Percentiles rank a stretch among this genome's conserved stretches.
Evolutionary conservation across 345 rosid species (phyloP).

Genomic region (Linum usitatissimum): DNA sequence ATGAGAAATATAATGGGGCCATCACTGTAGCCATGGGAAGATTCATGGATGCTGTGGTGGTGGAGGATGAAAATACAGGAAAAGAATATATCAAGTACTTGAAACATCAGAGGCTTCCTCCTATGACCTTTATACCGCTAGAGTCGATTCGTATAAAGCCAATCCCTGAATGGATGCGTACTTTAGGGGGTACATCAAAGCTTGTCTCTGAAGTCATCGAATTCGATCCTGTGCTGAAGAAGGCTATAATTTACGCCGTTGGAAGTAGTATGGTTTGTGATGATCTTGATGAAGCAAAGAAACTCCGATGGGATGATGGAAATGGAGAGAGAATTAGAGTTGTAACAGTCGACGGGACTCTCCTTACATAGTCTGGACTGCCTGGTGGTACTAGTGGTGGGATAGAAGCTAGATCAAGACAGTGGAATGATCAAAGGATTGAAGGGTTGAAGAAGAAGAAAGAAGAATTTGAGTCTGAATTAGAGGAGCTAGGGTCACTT

Average conservation of each 20-base stretch:
- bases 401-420: constrained; percentile 92
- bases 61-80: constrained; percentile 88
- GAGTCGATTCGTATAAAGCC: constrained; percentile 92
- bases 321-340: constrained; percentile 94
- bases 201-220: constrained; percentile 81
- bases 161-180: constrained; percentile 65
- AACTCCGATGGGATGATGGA: constrained; percentile 73
- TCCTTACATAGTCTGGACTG: constrained; percentile 94
- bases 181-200: constrained; percentile 74
- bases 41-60: constrained; percentile 98
- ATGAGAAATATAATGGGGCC: constrained; percentile 87
- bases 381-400: constrained; percentile 99
- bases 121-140: constrained; percentile 93
- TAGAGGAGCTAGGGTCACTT: constrained; percentile 82
- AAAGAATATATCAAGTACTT: constrained; percentile 98
- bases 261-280: constrained; percentile 95
- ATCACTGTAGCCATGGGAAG: constrained; percentile 97
- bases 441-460: constrained; percentile 73
- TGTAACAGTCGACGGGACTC: constrained; percentile 90
- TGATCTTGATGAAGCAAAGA: constrained; percentile 90
- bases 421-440: constrained; percentile 93
- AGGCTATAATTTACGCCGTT: constrained; percentile 87
- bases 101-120: constrained; percentile 98
- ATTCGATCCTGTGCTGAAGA: constrained; percentile 84
- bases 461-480: constrained; percentile 63